A percentile compares a stretch with the other conserved stretches of the same genome.
These are phyloP conservation scores for Aspergillus phoenicis DNA, from an alignment of 2,329 filamentous ascomycete species.

Conservation along the genomic window DNA sequence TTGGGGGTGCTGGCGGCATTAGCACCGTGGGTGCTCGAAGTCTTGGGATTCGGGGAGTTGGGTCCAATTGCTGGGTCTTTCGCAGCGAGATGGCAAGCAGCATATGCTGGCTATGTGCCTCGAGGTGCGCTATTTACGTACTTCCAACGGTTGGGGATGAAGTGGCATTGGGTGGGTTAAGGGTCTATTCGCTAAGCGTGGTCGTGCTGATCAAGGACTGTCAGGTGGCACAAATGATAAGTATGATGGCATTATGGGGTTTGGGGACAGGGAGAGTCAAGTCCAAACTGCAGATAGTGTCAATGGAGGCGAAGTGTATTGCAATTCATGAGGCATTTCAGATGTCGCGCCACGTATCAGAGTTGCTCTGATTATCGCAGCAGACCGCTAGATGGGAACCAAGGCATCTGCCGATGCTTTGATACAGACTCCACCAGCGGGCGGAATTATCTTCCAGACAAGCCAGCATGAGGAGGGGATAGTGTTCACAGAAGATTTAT, in stretches of 20 bases:
- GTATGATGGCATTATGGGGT: neutral
- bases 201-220: neutral
- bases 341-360: neutral
- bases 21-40: conserved; percentile 30
- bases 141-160: conserved; percentile 49
- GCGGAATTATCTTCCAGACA: neutral
- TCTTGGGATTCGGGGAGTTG: conserved; percentile 30
- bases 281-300: neutral
- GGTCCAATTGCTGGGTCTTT: conserved; percentile 37
- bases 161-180: conserved; percentile 18
- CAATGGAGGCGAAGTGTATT: neutral
- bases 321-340: neutral
- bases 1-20: conserved; percentile 28
- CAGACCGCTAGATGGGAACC: neutral
- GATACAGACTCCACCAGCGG: neutral
- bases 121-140: conserved; percentile 47
- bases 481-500: neutral
- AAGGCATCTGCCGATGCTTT: neutral
- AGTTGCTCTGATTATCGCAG: neutral
- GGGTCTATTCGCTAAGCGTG: no score
- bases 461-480: neutral
- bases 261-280: no score
- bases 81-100: conserved; percentile 45
- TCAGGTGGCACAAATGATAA: neutral
- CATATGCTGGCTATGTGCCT: conserved; percentile 44